Base-by-base conservation (phyloP, 345 rosid species). In the Salix udensis region DNA sequence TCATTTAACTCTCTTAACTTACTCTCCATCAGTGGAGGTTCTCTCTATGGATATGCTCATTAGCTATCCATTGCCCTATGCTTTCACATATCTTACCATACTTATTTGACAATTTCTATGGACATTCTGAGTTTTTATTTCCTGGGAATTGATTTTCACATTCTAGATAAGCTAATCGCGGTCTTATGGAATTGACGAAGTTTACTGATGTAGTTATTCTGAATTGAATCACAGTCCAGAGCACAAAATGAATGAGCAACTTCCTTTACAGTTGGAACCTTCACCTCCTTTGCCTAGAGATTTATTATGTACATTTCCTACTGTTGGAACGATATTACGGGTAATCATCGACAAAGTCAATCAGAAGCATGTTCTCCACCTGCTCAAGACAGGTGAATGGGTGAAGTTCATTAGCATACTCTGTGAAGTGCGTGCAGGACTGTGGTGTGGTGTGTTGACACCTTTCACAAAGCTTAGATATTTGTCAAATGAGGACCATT, bases 281-380 rank as follows among this genome's bases (percentile, higher is more conserved):
- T 61, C 67, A 64, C 83, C 87, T 70, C 83, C 88, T 68, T 74
- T 86, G 80, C 81, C 94, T 18, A 89, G 88, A 86, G 93, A 91
- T 46, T 2, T 81, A 64, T 79, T 91, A 21, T 80, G 80, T 81
- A 81, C 87, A 62, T 88, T 96, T 84, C 98, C 98, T 44, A 78
- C 90, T 12, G 87, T 86, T 81, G 99, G 99, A 80, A 89, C 92
- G 42, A 72, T 93, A 77, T 80, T 93, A 79, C 85, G 88, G 82
- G 87, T 96, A 75, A 62, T 77, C 73, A 55, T 85, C 79, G 84
- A 85, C 68, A 79, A 65, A 66, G 78, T 78, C 68, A 77, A 74
- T 44, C 62, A 52, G 64, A 79, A 84, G 69, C 81, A 85, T 74
- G 61, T 79, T 16, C 83, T 86, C 67, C 88, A 76, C 75, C 37